phyloP scores from a whole-genome alignment of 805 yeast genomes.

The Ascoidea rubescens region DNA sequence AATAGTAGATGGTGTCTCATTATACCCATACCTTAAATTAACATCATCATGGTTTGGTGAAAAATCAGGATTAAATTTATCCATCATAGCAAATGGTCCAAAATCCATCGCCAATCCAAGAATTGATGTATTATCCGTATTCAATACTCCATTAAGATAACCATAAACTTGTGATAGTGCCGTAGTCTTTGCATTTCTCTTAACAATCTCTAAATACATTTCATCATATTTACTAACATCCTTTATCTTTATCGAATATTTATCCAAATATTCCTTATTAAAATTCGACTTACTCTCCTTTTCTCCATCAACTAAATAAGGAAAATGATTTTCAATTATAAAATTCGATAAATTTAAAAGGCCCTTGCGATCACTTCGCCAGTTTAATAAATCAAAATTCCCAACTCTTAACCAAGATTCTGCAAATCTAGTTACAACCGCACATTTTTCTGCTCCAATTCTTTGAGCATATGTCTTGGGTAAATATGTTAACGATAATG shows the following conservation, averaged over 20 bases:
- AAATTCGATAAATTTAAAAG: constrained; percentile 54
- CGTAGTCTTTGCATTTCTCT: constrained; percentile 61
- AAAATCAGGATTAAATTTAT: constrained; percentile 63
- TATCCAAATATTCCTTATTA: constrained; percentile 15
- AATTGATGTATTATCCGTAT: constrained; percentile 90
- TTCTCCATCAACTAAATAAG: constrained; percentile 20
- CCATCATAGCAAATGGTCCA: constrained; percentile 92
- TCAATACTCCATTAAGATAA: constrained; percentile 84
- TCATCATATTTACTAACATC: constrained; percentile 48
- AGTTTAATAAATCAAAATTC: constrained; percentile 68
- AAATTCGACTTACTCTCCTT: constrained; percentile 7
- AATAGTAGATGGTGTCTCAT: constrained; percentile 72
- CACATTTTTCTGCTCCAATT: constrained; percentile 57
- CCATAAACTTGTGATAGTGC: constrained; percentile 90
- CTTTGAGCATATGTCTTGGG: constrained; percentile 74
- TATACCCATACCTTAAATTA: constrained; percentile 55
- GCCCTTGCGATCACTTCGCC: constrained; percentile 56
- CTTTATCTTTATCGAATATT: constrained; percentile 13
- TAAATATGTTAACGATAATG: constrained; percentile 53
- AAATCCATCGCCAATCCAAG: constrained; percentile 81
- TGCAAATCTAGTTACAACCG: constrained; percentile 73
- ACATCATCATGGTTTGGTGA: constrained; percentile 89
- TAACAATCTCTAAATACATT: constrained; percentile 56
- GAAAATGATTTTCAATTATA: constrained; percentile 45
- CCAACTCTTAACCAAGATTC: constrained; percentile 83